A percentile compares a stretch with the other conserved stretches of the same genome.
Evolutionary conservation across 768 basidiomycete genomes (phyloP).

Genomic region (Strobilomyces dryophilus): DNA sequence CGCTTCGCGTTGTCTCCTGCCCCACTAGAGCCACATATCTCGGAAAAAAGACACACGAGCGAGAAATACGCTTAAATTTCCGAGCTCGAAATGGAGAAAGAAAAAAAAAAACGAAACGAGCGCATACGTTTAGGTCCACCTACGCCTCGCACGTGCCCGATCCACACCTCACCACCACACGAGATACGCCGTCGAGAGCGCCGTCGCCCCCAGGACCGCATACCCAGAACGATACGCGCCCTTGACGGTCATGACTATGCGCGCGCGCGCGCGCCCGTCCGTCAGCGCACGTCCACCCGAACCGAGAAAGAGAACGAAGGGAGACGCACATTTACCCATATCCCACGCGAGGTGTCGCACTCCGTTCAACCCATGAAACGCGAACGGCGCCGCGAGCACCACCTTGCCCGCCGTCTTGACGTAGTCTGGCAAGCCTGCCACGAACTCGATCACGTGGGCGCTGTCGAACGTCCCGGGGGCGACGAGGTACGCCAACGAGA

Average conservation of each 20-base stretch:
- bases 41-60: background rate
- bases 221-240: conserved; percentile 81
- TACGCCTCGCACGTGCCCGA: conserved; percentile 34
- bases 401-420: conserved; percentile 76
- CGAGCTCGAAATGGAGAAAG: background rate
- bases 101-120: background rate
- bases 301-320: no score
- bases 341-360: conserved; percentile 92
- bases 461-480: conserved; percentile 81
- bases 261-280: no score
- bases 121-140: background rate
- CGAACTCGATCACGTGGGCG: conserved; percentile 67
- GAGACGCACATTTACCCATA: conserved; percentile 72
- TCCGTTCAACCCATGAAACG: conserved; percentile 90
- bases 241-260: conserved; percentile 72
- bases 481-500: conserved; percentile 80
- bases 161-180: conserved; percentile 28
- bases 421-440: conserved; percentile 66
- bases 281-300: no score
- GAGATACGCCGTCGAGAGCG: conserved; percentile 67
- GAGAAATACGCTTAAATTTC: background rate
- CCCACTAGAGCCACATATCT: background rate
- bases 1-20: no score
- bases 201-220: conserved; percentile 76
- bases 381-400: conserved; percentile 80